Percentiles rank a stretch among this genome's conserved stretches.
Evolutionary conservation across 805 yeast genomes (phyloP).

Genomic region (Cyberlindnera americana): DNA sequence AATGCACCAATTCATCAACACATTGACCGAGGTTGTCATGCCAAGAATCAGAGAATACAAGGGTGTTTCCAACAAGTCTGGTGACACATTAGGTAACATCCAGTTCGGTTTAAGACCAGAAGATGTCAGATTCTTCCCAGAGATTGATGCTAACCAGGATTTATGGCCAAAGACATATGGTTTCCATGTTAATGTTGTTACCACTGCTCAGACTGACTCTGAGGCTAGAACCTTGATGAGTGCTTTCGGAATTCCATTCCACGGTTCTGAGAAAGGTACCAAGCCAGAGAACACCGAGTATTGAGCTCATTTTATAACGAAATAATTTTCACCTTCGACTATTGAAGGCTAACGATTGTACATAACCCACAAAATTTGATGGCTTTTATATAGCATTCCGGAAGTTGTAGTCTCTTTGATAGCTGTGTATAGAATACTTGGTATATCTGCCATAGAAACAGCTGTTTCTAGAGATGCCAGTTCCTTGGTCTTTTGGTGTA

Average conservation of each 20-base stretch:
- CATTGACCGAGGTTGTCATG: conserved; percentile 86
- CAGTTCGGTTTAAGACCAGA: conserved; percentile 79
- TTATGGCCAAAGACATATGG: conserved; percentile 86
- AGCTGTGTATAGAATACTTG: too few relatives aligned
- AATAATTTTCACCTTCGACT: not conserved
- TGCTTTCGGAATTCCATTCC: conserved; percentile 78
- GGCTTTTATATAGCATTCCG: too few relatives aligned
- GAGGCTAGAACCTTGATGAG: conserved; percentile 85
- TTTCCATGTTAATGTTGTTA: conserved; percentile 77
- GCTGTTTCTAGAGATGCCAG: too few relatives aligned
- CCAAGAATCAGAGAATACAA: conserved; percentile 88
- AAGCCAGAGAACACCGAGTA: conserved; percentile 26
- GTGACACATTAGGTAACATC: conserved; percentile 83
- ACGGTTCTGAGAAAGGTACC: conserved; percentile 42
- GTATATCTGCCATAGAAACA: too few relatives aligned
- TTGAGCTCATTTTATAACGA: conserved; percentile 2
- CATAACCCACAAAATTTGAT: not conserved
- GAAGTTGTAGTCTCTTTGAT: too few relatives aligned
- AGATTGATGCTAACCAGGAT: conserved; percentile 86
- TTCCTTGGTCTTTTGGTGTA: too few relatives aligned
- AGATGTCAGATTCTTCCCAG: conserved; percentile 84
- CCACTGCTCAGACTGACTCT: conserved; percentile 84
- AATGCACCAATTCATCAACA: conserved; percentile 79
- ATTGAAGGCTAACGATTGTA: conserved; percentile 1
- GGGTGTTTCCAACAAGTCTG: conserved; percentile 73